Base-by-base conservation (phyloP, 2,329 filamentous ascomycete genomes). In the Apiospora aurea region DNA sequence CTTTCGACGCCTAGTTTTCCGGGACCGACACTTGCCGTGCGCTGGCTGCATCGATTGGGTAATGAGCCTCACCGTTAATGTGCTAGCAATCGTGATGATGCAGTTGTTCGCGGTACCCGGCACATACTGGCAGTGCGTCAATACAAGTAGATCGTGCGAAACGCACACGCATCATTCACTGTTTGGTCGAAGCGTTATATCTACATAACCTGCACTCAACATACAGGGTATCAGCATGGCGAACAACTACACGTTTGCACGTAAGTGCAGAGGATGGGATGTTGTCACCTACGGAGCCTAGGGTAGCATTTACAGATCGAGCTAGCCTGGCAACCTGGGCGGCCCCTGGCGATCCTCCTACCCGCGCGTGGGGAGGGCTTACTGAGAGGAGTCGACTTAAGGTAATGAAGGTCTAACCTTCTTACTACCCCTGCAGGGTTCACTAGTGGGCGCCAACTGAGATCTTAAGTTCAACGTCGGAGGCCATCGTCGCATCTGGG, bases 391-490 rank as follows among this genome's bases (percentile, higher is more conserved):
- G 34, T 64, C 29, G 57, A 41, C 57, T 38, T 61, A 61, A 38
- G 29, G 53, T 61, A 21, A 29, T 61, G 29, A 61, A 38, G 53
- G 57, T 21, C 34, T 64, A 41, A 41, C 21, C 29, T 43, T 43
- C 8, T 43, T 14, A 41, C 26, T 34, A 41, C 57, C 57, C 57
- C 57, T 64, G 57, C 18, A 64, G 34, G 8, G 24, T 41, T 38
- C 21, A 34, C 38, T 38, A 61, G 57, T 64, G 57, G 34, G 34
- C 57, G 41, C 34, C 18, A 38, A 41, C 57, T 41, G 57, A 64
- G 57, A 64, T 64, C 57, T 64, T 64, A 64, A 64, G 57, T 64
- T 34, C 57, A 41, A 64, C 57, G 57, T 38, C 57, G 34, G 57
- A 41, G 38, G 57, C 57, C 53, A 61, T 61, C 53, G 53, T 61